Percentiles rank a stretch among this genome's conserved stretches.
These are phyloP conservation scores for Erythrophleum ivorense DNA, from an alignment of 331 rosid species.

Conservation along the genomic window DNA sequence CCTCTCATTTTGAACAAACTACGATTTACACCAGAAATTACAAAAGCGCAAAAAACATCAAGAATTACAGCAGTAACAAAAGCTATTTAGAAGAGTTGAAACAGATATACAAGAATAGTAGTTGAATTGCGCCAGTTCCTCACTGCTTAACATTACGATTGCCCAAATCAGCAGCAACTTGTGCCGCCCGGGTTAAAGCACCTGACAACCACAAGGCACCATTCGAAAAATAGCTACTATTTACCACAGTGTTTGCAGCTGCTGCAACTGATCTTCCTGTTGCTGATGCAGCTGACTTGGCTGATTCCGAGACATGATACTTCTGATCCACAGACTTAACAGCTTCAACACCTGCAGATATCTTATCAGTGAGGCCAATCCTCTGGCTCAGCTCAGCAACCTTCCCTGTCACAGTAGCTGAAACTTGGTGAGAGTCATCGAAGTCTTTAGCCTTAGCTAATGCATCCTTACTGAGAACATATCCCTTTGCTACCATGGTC, in stretches of 20 bases:
- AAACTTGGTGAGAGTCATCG: constrained; percentile 77
- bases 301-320: constrained; percentile 69
- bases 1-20: constrained; percentile 8
- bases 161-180: constrained; percentile 84
- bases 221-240: constrained; percentile 78
- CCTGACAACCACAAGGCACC: constrained; percentile 90
- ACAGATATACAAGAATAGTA: background rate
- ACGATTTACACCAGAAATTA: background rate
- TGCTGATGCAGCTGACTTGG: constrained; percentile 71
- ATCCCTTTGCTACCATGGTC: constrained; percentile 87
- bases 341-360: constrained; percentile 68
- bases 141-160: constrained; percentile 49
- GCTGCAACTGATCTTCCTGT: constrained; percentile 79
- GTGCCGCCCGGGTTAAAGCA: constrained; percentile 72
- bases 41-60: background rate
- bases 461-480: constrained; percentile 78
- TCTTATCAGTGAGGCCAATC: constrained; percentile 67
- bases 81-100: background rate
- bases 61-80: background rate
- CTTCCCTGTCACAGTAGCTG: constrained; percentile 73
- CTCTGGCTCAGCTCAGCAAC: constrained; percentile 76
- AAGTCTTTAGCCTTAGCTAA: constrained; percentile 71
- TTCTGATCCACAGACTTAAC: constrained; percentile 65
- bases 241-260: constrained; percentile 68
- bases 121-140: background rate